Conservation (phyloP, 352 stramenopile genomes). For the Phytophthora fragariaefolia region DNA sequence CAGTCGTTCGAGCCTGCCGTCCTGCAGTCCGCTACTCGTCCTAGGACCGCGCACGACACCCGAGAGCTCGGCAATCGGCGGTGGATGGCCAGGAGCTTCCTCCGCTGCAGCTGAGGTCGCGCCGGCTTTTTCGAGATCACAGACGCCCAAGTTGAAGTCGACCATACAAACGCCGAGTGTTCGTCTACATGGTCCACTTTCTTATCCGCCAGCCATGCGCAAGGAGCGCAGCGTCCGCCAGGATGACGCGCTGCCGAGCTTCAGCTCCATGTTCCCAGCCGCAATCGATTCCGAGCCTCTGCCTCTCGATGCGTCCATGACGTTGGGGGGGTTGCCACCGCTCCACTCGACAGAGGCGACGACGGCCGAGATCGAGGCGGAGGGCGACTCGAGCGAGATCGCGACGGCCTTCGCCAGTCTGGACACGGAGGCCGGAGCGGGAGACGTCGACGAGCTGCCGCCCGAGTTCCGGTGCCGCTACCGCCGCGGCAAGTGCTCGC, state of each 20-base stretch:
- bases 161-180: constrained; percentile 28
- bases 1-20: not conserved
- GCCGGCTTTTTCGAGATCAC: constrained; percentile 39
- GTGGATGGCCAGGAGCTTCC: not conserved
- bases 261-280: constrained; percentile 26
- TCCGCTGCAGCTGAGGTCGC: constrained; percentile 5
- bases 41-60: not conserved
- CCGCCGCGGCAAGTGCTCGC: constrained; percentile 52
- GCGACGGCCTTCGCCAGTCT: constrained; percentile 38
- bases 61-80: not conserved
- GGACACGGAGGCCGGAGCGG: constrained; percentile 18
- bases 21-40: not conserved
- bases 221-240: constrained; percentile 20
- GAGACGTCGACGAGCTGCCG: not conserved
- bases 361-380: not conserved
- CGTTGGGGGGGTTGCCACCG: constrained; percentile 29
- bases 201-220: constrained; percentile 35
- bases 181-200: constrained; percentile 26
- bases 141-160: constrained; percentile 26
- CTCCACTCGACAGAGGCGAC: constrained; percentile 12
- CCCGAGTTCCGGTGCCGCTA: constrained; percentile 51
- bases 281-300: not conserved
- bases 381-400: constrained; percentile 30
- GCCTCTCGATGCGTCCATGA: constrained; percentile 34
- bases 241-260: constrained; percentile 26